Conservation (phyloP, 2,329 filamentous ascomycete genomes). For the Fusarium brevicatenulatum region DNA sequence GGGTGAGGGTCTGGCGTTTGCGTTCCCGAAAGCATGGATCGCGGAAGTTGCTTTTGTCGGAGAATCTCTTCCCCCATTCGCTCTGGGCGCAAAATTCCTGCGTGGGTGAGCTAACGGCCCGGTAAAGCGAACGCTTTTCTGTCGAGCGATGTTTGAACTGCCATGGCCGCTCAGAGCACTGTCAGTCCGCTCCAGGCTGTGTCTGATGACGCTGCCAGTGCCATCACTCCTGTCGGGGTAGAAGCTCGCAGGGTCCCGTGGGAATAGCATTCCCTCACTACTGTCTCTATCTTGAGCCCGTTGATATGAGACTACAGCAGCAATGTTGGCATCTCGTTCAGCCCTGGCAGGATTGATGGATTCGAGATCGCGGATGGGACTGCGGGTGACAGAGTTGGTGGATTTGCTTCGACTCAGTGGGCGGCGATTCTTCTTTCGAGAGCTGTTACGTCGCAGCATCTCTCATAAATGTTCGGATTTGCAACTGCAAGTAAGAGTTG, state of each 20-base stretch:
- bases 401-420: constrained; percentile 64
- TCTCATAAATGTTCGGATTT: constrained; percentile 17
- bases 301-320: constrained; percentile 69
- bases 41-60: constrained; percentile 12
- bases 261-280: constrained; percentile 21
- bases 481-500: background rate
- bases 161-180: constrained; percentile 35
- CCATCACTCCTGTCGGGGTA: constrained; percentile 36
- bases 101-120: constrained; percentile 47
- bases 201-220: constrained; percentile 26
- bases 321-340: constrained; percentile 69
- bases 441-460: constrained; percentile 63
- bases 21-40: constrained; percentile 14
- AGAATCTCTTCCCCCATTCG: constrained; percentile 40
- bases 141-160: constrained; percentile 48
- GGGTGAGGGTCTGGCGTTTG: constrained; percentile 28
- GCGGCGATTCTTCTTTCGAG: constrained; percentile 53
- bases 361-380: constrained; percentile 56
- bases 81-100: constrained; percentile 45
- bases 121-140: constrained; percentile 67
- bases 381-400: constrained; percentile 55
- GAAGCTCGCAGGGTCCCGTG: constrained; percentile 41
- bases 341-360: constrained; percentile 61
- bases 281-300: constrained; percentile 57
- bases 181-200: constrained; percentile 18